Conservation (phyloP, 1,284 basidiomycete species). For the Trametes polyzona region DNA sequence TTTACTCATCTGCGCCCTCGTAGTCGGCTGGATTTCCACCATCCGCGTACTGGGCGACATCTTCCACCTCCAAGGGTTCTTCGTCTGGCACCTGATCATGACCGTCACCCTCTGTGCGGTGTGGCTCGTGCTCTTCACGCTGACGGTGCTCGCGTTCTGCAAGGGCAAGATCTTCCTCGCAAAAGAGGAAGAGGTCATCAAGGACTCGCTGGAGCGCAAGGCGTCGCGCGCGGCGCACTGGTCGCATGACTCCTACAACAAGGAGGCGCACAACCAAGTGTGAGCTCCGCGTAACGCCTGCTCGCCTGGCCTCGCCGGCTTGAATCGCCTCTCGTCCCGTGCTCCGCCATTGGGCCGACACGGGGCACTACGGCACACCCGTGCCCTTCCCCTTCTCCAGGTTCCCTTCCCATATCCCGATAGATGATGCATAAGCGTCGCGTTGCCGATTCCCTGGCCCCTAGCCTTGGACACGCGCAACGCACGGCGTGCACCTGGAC, state of each 20-base stretch:
- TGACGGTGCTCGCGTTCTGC: constrained; percentile 48
- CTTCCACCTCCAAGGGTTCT: constrained; percentile 45
- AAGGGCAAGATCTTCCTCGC: constrained; percentile 50
- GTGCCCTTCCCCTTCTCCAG: too few relatives aligned
- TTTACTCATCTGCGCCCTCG: background rate
- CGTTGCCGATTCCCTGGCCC: too few relatives aligned
- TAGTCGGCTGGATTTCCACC: constrained; percentile 52
- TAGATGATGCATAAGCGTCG: background rate
- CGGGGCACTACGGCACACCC: too few relatives aligned
- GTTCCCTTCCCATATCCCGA: too few relatives aligned
- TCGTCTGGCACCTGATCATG: constrained; percentile 45
- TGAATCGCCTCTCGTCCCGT: background rate
- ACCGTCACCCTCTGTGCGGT: too few relatives aligned
- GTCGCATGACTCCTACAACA: constrained; percentile 10
- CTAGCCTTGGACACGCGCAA: background rate
- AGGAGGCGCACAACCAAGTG: constrained; percentile 19
- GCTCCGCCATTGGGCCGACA: too few relatives aligned
- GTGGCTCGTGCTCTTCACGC: constrained; percentile 45
- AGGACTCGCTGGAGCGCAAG: constrained; percentile 35
- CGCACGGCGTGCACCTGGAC: background rate
- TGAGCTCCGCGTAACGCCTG: constrained; percentile 11
- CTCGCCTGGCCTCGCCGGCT: too few relatives aligned
- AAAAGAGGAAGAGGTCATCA: constrained; percentile 47
- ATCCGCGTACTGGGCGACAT: constrained; percentile 46
- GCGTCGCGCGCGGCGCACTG: background rate